Conservation (phyloP, 148 eudicot species). For the Cornus florida region DNA sequence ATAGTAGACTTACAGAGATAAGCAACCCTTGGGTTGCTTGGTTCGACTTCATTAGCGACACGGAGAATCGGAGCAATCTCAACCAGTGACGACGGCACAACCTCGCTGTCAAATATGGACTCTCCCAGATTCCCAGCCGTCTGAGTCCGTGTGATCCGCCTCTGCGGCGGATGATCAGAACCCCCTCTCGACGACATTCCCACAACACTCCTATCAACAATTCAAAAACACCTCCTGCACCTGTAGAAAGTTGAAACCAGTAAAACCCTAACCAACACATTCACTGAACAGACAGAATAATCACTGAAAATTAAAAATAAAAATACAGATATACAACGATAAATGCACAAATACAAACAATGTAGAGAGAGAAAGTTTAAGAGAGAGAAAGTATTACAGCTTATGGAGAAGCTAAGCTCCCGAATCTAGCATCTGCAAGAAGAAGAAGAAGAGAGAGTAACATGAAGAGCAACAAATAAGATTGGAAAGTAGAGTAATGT, state of each 20-base stretch:
- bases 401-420: neutral
- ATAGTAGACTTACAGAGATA: constrained; percentile 65
- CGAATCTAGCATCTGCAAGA: neutral
- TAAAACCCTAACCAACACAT: constrained; percentile 1
- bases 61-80: constrained; percentile 98
- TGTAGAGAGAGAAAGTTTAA: neutral
- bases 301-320: neutral
- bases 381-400: neutral
- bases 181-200: constrained; percentile 31
- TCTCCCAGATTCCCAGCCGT: constrained; percentile 25
- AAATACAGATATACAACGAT: neutral
- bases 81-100: constrained; percentile 90
- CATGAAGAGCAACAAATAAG: neutral
- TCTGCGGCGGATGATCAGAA: neutral
- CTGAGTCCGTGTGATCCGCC: constrained; percentile 6
- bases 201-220: neutral
- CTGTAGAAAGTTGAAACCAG: neutral
- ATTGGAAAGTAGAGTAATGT: neutral
- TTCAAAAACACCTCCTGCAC: neutral
- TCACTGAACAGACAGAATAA: neutral
- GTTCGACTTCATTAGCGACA: constrained; percentile 98
- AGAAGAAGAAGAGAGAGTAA: neutral
- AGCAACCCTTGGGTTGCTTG: constrained; percentile 88
- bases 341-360: neutral
- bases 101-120: constrained; percentile 89